Percentiles rank a stretch among this genome's conserved stretches.
Evolutionary conservation across 1,284 basidiomycete species (phyloP).

Genomic region (Heterobasidion occidentale): DNA sequence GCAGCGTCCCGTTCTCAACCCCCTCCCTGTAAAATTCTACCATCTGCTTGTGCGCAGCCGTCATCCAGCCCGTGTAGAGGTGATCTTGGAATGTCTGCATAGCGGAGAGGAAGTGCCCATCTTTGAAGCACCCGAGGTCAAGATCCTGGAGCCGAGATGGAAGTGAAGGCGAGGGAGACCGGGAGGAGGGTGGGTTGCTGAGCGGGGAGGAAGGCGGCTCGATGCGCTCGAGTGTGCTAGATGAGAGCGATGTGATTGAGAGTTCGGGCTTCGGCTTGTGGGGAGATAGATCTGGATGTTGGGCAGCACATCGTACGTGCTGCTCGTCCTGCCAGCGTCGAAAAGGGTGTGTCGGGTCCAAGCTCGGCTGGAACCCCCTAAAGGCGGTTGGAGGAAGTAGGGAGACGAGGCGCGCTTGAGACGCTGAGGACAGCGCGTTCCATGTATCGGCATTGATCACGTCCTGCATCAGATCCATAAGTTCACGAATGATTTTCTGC

Average conservation of each 20-base stretch:
- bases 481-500: neutral
- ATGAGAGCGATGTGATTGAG: too few relatives aligned
- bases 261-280: too few relatives aligned
- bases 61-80: conserved; percentile 43
- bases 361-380: conserved; percentile 22
- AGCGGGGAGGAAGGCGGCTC: neutral
- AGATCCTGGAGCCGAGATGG: conserved; percentile 13
- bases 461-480: conserved; percentile 29
- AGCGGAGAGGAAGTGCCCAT: conserved; percentile 45
- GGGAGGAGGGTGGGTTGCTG: neutral
- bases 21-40: conserved; percentile 34
- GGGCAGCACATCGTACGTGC: neutral
- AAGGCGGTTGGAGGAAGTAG: conserved; percentile 48
- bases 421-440: conserved; percentile 37
- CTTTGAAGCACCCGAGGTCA: conserved; percentile 37
- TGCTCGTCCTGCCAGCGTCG: neutral
- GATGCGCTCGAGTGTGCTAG: too few relatives aligned
- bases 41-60: conserved; percentile 32
- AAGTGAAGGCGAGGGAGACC: neutral
- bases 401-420: conserved; percentile 28
- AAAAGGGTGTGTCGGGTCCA: conserved; percentile 34
- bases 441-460: conserved; percentile 43
- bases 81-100: conserved; percentile 54
- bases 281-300: too few relatives aligned
- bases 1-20: conserved; percentile 33